These are phyloP conservation scores for Pigoraptor vietnamica DNA, from an alignment of 78 protist genomes.

Conservation along the genomic window DNA sequence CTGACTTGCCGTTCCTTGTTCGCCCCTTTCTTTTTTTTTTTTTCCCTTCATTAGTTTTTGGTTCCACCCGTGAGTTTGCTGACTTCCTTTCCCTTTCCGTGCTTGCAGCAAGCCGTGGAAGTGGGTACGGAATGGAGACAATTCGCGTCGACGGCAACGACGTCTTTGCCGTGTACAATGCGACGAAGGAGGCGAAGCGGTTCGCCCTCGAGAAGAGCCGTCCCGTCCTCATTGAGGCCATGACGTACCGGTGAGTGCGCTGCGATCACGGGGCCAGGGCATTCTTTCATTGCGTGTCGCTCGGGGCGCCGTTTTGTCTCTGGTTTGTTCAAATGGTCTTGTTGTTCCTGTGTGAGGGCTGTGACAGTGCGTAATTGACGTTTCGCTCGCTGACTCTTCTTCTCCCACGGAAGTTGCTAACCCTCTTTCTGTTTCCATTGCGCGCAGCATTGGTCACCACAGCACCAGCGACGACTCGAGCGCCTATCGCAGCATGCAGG, in stretches of 20 bases:
- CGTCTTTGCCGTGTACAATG: constrained; percentile 85
- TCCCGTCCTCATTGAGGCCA: constrained; percentile 51
- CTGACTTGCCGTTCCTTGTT: not conserved
- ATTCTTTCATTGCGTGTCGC: too few relatives aligned
- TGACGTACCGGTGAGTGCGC: constrained; percentile 54
- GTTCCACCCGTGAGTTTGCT: not conserved
- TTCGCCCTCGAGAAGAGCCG: constrained; percentile 38
- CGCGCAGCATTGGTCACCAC: constrained; percentile 83
- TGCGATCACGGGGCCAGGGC: too few relatives aligned
- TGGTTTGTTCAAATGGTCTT: not conserved
- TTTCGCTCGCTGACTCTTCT: too few relatives aligned
- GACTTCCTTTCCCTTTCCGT: not conserved
- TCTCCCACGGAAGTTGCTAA: too few relatives aligned
- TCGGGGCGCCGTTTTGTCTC: not conserved
- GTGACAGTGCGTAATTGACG: too few relatives aligned
- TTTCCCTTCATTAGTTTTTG: not conserved
- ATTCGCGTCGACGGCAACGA: constrained; percentile 96
- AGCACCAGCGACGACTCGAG: constrained; percentile 90
- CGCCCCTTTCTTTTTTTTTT: not conserved
- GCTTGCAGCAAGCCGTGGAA: constrained; percentile 62
- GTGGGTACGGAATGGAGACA: constrained; percentile 79
- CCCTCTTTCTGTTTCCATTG: not conserved
- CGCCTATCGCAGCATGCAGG: constrained; percentile 73
- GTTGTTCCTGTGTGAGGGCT: not conserved
- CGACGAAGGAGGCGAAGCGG: constrained; percentile 64